A percentile compares a stretch with the other conserved stretches of the same genome.
Conservation (phyloP, 1,139 yeast genomes). For the Oligophagozyma castellii region DNA sequence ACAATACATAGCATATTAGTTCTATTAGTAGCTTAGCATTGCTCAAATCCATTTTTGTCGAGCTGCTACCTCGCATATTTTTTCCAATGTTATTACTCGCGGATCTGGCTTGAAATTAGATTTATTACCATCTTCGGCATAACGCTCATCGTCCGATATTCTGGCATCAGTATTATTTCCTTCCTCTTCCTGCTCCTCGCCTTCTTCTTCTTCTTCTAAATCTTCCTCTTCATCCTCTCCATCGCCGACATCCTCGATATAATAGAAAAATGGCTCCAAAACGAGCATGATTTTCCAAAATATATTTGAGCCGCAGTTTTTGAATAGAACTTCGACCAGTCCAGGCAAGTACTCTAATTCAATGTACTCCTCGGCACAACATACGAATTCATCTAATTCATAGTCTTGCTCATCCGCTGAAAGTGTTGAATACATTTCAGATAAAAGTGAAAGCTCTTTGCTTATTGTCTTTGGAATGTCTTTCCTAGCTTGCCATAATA, state of each 20-base stretch:
- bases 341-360: constrained; percentile 25
- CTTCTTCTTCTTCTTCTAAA: constrained; percentile 3
- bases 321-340: constrained; percentile 20
- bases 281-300: constrained; percentile 25
- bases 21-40: neutral
- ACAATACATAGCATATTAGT: neutral
- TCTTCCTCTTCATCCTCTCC: constrained; percentile 15
- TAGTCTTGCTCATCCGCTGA: constrained; percentile 26
- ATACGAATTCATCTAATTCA: constrained; percentile 25
- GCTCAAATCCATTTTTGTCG: constrained; percentile 25
- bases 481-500: constrained; percentile 25
- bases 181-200: neutral
- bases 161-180: neutral
- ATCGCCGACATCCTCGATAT: constrained; percentile 22
- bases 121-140: constrained; percentile 4
- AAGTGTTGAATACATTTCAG: constrained; percentile 25
- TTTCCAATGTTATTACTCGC: constrained; percentile 23
- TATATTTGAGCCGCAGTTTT: constrained; percentile 17
- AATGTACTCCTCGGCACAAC: constrained; percentile 26
- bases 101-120: constrained; percentile 22
- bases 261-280: constrained; percentile 25
- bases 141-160: constrained; percentile 4
- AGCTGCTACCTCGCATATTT: constrained; percentile 25
- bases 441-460: constrained; percentile 22
- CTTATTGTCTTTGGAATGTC: constrained; percentile 26